phyloP scores from a whole-genome alignment of 192 early-diverging fungal genomes.

The Polychytrium aggregatum region DNA sequence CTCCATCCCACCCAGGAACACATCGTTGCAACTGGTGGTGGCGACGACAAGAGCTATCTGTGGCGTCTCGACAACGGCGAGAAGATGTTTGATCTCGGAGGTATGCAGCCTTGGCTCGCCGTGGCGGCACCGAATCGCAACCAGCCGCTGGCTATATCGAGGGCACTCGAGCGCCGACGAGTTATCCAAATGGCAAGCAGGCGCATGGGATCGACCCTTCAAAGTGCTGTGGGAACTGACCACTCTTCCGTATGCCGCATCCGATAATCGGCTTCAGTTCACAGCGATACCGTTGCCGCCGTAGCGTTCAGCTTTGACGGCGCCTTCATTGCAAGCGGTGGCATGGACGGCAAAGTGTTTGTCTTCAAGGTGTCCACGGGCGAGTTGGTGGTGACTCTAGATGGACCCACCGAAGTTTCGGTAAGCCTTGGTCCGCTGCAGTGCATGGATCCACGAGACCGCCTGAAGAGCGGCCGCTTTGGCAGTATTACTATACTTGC shows the following conservation, averaged over 20 bases:
- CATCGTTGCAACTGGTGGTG: constrained; percentile 75
- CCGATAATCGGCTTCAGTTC: constrained; percentile 34
- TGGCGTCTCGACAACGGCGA: constrained; percentile 82
- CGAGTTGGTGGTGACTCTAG: constrained; percentile 52
- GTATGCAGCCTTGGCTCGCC: constrained; percentile 21
- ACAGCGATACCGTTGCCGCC: constrained; percentile 77
- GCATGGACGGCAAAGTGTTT: constrained; percentile 89
- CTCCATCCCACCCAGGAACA: constrained; percentile 61
- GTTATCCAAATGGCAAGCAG: constrained; percentile 2
- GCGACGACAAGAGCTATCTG: constrained; percentile 83
- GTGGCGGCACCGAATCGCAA: no score
- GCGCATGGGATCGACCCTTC: constrained; percentile 1
- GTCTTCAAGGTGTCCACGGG: constrained; percentile 58
- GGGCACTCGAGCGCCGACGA: no score
- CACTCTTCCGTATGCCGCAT: no score
- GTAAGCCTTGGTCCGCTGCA: no score
- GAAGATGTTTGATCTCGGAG: constrained; percentile 46
- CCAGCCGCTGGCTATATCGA: no score
- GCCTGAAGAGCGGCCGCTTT: no score
- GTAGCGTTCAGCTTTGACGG: constrained; percentile 79
- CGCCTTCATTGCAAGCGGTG: constrained; percentile 72
- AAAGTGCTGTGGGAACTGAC: no score
- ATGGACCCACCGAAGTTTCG: constrained; percentile 83
- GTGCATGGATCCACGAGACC: no score
- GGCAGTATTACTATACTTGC: no score